Evolutionary conservation across 148 eudicot species (phyloP), one percentile per base, ranked within the genome.

Genomic region (Rhododendron henanense): DNA sequence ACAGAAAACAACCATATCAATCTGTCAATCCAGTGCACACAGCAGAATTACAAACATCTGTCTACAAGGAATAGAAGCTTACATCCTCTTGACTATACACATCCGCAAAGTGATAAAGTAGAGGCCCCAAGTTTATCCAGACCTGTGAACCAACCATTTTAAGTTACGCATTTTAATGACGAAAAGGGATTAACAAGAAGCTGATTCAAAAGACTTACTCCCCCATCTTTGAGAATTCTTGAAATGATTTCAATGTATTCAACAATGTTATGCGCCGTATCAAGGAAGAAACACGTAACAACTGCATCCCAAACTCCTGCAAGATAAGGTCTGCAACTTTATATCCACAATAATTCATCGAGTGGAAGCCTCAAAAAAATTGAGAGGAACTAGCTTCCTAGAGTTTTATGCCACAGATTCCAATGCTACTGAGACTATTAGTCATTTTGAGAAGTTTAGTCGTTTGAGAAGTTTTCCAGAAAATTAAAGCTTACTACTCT

Each of bases 91-190:
- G 94, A 50, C 93, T 94, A 88, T 92, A 96, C 84, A 88, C 84
- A 82, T 97, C 99, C 1, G 99, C 96, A 91, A 97, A 97, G 91
- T 97, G 99, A 91, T 97, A 97, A 47, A 97, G 96, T 65, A 97
- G 90, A 59, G 99, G 99, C 10, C 99, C 99, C 89, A 97, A 93
- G 90, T 97, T 97, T 87, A 97, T 97, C 99, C 99, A 97, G 33
- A 97, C 98, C 99, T 97, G 88, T 85, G 71, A 85, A 86, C 23
- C 90, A 87, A 87, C 77, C 83, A 90, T 23, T 13, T 11, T 25
- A 69, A 76, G 78, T n/a, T 65, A 10, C 6, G 14, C 44, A 41
- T 61, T 28, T 19, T 14, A 8, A 14, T 16, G 48, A 4, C 21
- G 45, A 41, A 85, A 84, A 85, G 5, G 80, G 55, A 18, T n/a